Conservation (phyloP, 352 stramenopile species). For the Phytophthora fragariaefolia region DNA sequence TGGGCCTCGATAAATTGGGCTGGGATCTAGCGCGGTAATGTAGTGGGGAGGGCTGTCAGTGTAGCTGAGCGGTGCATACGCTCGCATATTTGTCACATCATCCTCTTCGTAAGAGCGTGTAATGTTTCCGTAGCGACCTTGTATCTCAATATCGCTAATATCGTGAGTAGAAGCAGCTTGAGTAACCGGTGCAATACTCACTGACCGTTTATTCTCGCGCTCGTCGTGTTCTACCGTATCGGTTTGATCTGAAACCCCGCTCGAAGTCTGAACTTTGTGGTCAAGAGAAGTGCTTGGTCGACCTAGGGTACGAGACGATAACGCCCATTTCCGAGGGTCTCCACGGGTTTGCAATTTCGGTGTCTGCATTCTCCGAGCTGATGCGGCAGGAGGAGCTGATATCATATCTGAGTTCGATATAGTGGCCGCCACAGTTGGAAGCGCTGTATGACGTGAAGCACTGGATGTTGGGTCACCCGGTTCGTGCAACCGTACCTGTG, state of each 20-base stretch:
- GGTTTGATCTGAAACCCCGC: constrained; percentile 4
- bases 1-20: constrained; percentile 47
- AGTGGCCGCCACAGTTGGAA: not conserved
- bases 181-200: constrained; percentile 33
- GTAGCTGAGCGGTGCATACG: constrained; percentile 39
- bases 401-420: not conserved
- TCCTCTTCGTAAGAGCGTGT: constrained; percentile 38
- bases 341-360: constrained; percentile 8
- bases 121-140: constrained; percentile 39
- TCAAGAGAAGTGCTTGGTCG: constrained; percentile 29
- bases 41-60: constrained; percentile 41
- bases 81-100: constrained; percentile 44
- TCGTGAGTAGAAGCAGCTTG: constrained; percentile 36
- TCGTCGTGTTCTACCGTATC: constrained; percentile 26
- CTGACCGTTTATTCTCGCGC: constrained; percentile 20
- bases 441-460: not conserved
- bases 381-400: not conserved
- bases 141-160: constrained; percentile 54
- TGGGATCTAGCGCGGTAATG: constrained; percentile 40
- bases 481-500: constrained; percentile 1
- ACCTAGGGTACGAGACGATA: constrained; percentile 30
- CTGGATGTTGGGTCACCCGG: constrained; percentile 12
- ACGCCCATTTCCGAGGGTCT: constrained; percentile 30
- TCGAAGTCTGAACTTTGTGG: constrained; percentile 19
- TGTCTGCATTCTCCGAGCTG: not conserved